Base-by-base conservation (phyloP, 2,329 filamentous ascomycete genomes). In the Xylariaceae sp. region DNA sequence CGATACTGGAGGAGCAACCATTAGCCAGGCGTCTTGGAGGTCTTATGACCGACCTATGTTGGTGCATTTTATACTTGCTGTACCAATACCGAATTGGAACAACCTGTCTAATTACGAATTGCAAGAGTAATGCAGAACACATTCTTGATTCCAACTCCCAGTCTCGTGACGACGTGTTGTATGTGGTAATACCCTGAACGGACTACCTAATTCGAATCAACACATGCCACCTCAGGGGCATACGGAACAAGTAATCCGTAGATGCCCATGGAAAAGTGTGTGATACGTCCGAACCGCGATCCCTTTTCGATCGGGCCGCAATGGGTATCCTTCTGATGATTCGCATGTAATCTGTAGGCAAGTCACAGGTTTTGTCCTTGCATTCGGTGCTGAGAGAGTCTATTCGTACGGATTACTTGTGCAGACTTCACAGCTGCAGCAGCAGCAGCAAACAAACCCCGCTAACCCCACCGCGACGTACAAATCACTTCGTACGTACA, bases 21-120 rank as follows among this genome's bases (percentile, higher is more conserved):
- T 23, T 97, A 75, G 97, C 90, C 75, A 96, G 96, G 68, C 97
- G 83, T 96, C 96, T 74, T 96, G 84, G 30, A 42, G 34, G 55
- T 37, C 51, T 35, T 35, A 11, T 67, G 90, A 88, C 73, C 97
- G 96, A 18, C 17, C 11, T 49, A 11, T 7, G 17, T 11, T 4
- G 63, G 93, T 93, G 79, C 97, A 94, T 77, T 96, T 54, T 11
- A 8, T 42, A 34, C n/a, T 13, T 23, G 51, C 50, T 18, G 8
- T 42, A 10, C 11, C 37, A 42, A 9, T 42, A 42, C 37, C 37
- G 8, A 42, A 9, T 42, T 42, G 37, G 37, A 42, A 42, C 9
- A 9, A 42, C 37, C 37, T 9, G 37, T 42, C 37, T 42, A 42
- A 30, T 30, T 30, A 30, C 23, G 23, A 30, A 30, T 30, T 42